Base-by-base conservation (phyloP, 257 asterid species). In the Salvia miltiorrhiza region DNA sequence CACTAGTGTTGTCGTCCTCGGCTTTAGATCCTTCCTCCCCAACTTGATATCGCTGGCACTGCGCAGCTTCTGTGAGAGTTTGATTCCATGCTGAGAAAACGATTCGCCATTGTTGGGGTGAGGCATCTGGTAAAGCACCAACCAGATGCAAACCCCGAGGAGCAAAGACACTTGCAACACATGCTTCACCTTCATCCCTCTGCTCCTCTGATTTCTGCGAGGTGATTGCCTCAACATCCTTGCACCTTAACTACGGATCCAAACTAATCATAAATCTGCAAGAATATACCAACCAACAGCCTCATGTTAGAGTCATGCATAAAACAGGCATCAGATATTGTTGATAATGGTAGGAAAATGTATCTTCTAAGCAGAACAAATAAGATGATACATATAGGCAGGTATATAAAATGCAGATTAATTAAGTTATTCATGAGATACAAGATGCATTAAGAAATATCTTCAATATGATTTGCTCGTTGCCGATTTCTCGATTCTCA, bases 151-250 rank as follows among this genome's bases (percentile, higher is more conserved):
- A 37, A 88, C 80, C 45, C 92, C 97, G 1, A 88, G 81, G 54
- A 90, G 83, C 53, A 90, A 59, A 59, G 83, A 75, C 72, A 85
- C 48, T 71, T 88, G 96, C 56, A 90, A 73, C 64, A 84, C 96
- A 67, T 86, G 96, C 83, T 90, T 90, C 81, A 85, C 92, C 76
- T 88, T 90, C 20, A 88, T 80, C 48, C 97, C 96, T 78, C 73
- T 85, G 35, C 77, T 88, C 75, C 92, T 83, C 78, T 67, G 88
- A 80, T 69, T 85, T 74, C 94, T 77, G 26, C 87, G 92, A 0
- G 96, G 96, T 0, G 94, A 88, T 56, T 73, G 80, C 83, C 71
- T 82, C 72, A 85, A 85, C 97, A 90, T 90, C 76, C 9, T 21
- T 4, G 9, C 4, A 28, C 43, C 21, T 30, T 56, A n/a, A 32